These are phyloP conservation scores for Populus davidiana DNA, from an alignment of 345 rosid genomes.

Conservation along the genomic window DNA sequence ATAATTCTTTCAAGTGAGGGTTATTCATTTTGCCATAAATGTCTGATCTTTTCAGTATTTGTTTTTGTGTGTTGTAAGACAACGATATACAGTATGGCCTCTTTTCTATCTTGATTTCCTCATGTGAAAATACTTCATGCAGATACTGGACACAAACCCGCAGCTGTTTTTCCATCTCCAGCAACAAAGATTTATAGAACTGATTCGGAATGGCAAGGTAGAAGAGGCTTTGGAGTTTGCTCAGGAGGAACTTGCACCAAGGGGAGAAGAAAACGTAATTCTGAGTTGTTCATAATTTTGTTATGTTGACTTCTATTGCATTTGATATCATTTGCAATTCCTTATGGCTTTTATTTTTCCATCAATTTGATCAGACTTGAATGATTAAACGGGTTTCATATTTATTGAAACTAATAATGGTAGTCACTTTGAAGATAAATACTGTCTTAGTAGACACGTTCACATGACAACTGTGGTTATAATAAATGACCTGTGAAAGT, in stretches of 20 bases:
- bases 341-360: neutral
- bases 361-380: neutral
- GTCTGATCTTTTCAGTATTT: neutral
- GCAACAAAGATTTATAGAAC: conserved; percentile 93
- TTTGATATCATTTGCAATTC: neutral
- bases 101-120: conserved; percentile 5
- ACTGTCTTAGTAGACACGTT: neutral
- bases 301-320: neutral
- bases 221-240: conserved; percentile 98
- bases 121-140: conserved; percentile 23
- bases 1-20: neutral
- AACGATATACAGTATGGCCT: neutral
- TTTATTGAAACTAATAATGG: neutral
- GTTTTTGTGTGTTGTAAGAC: neutral
- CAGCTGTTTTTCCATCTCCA: conserved; percentile 98
- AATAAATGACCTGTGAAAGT: neutral
- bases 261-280: conserved; percentile 82
- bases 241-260: conserved; percentile 98
- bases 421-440: neutral
- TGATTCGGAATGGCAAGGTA: conserved; percentile 84
- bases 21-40: neutral
- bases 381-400: neutral
- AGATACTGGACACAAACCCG: conserved; percentile 89
- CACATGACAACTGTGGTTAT: neutral
- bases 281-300: neutral